These are phyloP conservation scores for Microsporum ferrugineum DNA, from an alignment of 2,329 filamentous ascomycete species.

Conservation along the genomic window DNA sequence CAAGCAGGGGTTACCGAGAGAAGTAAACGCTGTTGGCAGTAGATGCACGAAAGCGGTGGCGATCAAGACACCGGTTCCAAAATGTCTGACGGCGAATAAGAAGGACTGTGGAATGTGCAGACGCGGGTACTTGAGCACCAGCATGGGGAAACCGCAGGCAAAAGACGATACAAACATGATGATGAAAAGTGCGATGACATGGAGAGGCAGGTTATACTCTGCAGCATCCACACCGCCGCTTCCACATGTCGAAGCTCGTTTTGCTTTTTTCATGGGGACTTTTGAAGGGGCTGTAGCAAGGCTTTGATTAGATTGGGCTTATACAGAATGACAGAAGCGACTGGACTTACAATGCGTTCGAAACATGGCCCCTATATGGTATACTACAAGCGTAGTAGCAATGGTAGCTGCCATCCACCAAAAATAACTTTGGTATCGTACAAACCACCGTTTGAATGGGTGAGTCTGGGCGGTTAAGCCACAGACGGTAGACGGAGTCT, in stretches of 20 bases:
- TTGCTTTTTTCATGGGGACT: background rate
- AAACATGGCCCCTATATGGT: constrained; percentile 7
- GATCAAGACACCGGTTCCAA: constrained; percentile 74
- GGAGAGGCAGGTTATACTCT: constrained; percentile 51
- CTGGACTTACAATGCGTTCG: constrained; percentile 7
- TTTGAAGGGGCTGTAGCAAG: background rate
- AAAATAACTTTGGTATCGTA: background rate
- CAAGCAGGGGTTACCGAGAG: constrained; percentile 54
- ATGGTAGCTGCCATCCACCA: constrained; percentile 8
- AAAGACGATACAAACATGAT: constrained; percentile 44
- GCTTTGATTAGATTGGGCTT: background rate
- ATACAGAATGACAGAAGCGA: background rate
- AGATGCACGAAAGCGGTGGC: constrained; percentile 76
- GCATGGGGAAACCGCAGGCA: constrained; percentile 56
- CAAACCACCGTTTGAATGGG: constrained; percentile 3
- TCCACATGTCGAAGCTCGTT: constrained; percentile 17
- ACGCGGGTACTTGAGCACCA: constrained; percentile 49
- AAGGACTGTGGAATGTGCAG: constrained; percentile 48
- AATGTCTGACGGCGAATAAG: constrained; percentile 59
- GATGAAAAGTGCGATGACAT: constrained; percentile 53
- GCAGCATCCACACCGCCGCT: constrained; percentile 17
- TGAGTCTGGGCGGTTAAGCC: constrained; percentile 4
- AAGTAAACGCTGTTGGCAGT: constrained; percentile 55
- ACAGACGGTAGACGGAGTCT: background rate
- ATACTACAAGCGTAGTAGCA: constrained; percentile 4